Evolutionary conservation across 108 stramenopile species (phyloP), one percentile per base, ranked within the genome.

Genomic region (Pseudonitzschia multistriata): DNA sequence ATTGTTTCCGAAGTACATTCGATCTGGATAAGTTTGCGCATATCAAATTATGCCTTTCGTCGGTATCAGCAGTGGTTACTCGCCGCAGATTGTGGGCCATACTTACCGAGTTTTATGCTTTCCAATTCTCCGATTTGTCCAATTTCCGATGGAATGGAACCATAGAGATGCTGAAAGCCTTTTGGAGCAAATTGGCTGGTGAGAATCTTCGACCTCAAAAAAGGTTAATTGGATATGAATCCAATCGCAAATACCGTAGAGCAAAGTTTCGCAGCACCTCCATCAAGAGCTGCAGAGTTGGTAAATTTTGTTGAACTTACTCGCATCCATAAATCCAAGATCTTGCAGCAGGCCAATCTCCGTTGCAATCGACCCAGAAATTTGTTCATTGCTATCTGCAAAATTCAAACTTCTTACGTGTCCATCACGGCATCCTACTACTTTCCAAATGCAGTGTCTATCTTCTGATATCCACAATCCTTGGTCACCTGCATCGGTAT

Each of bases 341-440:
- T 59, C 3, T 29, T 29, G 8, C 19, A 59, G 0, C 7, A 59
- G 29, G 8, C 57, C 57, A 21, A 59, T 59, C 31, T 59, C 57
- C 4, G 57, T 59, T 35, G 57, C 34, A 35, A 59, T 35, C 3
- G 57, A 34, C 34, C 57, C 57, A 2, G 57, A 59, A 13, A 59
- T 35, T 17, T 6, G 3, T 13, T 13, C 11, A 25, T 2, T 3
- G 21, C 34, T 14, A 13, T 25, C 6, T 11, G 1, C 34, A 33
- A 33, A 59, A 36, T 29, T n/a, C 11, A 59, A 14, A 3, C 35
- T 33, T 10, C 3, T 17, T 10, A 59, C 33, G 8, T 3, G 1
- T 3, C 57, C 31, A 33, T 33, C 57, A 35, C 13, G 14, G 19
- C 57, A 59, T 33, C 15, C 31, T 15, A 59, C 57, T 14, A 6